A percentile compares a stretch with the other conserved stretches of the same genome.
These are phyloP conservation scores for Trapa bicornis DNA, from an alignment of 345 rosid genomes.

Conservation along the genomic window DNA sequence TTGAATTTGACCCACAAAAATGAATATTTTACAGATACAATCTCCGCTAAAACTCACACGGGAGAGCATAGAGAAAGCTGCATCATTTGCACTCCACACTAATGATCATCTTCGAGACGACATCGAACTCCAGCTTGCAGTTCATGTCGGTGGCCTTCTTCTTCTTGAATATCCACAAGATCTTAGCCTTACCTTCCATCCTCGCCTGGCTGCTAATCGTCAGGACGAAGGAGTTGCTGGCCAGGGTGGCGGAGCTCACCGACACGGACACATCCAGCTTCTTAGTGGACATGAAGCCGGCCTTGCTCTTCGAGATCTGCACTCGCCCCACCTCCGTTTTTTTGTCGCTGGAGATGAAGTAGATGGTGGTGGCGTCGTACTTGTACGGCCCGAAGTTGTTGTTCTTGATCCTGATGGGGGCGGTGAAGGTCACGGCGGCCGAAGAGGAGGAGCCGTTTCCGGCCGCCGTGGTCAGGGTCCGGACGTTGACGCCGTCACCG, in stretches of 20 bases:
- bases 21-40: background rate
- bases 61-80: background rate
- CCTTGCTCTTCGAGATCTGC: conserved; percentile 9
- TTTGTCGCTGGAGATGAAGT: conserved; percentile 2
- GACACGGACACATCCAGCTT: conserved; percentile 8
- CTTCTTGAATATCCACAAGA: conserved; percentile 14
- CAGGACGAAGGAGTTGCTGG: background rate
- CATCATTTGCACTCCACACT: conserved; percentile 10
- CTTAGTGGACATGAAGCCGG: conserved; percentile 12
- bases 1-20: background rate
- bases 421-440: conserved; percentile 1
- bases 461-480: background rate
- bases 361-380: conserved; percentile 7
- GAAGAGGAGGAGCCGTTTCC: background rate
- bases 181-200: conserved; percentile 11
- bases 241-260: background rate
- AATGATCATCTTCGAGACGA: background rate
- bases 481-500: background rate
- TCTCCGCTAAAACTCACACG: background rate
- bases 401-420: conserved; percentile 14
- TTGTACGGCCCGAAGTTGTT: conserved; percentile 16
- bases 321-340: conserved; percentile 4
- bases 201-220: conserved; percentile 8
- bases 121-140: conserved; percentile 9
- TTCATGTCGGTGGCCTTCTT: conserved; percentile 15